These are phyloP conservation scores for Rhizopogon vesiculosus DNA, from an alignment of 768 basidiomycete genomes.

Conservation along the genomic window DNA sequence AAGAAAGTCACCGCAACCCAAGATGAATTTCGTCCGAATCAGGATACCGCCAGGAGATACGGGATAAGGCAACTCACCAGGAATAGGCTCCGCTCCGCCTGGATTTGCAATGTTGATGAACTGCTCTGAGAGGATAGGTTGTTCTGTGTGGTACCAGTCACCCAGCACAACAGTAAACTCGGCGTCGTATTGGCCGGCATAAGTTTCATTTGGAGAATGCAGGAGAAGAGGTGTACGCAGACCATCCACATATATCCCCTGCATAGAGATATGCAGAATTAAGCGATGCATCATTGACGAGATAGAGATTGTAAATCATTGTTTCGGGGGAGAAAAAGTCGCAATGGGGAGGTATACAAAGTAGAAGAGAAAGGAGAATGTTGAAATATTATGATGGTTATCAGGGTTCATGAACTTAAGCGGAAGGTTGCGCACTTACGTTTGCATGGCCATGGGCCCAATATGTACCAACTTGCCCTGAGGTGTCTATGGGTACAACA, in stretches of 20 bases:
- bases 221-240: slow-evolving; percentile 84
- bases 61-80: slow-evolving; percentile 41
- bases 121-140: slow-evolving; percentile 50
- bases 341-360: neutral
- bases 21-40: neutral
- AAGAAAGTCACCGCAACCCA: neutral
- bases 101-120: slow-evolving; percentile 78
- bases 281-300: neutral
- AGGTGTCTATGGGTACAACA: slow-evolving; percentile 61
- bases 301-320: neutral
- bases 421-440: slow-evolving; percentile 27
- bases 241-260: slow-evolving; percentile 93
- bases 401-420: too few relatives aligned
- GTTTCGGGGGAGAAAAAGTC: neutral
- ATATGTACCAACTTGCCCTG: slow-evolving; percentile 75
- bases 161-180: slow-evolving; percentile 84
- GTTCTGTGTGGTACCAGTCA: slow-evolving; percentile 92
- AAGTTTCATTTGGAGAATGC: slow-evolving; percentile 58
- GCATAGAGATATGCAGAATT: neutral
- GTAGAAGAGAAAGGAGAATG: neutral
- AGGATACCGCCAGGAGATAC: neutral
- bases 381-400: neutral
- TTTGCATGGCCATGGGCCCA: slow-evolving; percentile 72
- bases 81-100: slow-evolving; percentile 82
- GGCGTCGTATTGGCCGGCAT: slow-evolving; percentile 66